phyloP scores from a whole-genome alignment of 768 basidiomycete species.

The Cyclocybe cylindracea region DNA sequence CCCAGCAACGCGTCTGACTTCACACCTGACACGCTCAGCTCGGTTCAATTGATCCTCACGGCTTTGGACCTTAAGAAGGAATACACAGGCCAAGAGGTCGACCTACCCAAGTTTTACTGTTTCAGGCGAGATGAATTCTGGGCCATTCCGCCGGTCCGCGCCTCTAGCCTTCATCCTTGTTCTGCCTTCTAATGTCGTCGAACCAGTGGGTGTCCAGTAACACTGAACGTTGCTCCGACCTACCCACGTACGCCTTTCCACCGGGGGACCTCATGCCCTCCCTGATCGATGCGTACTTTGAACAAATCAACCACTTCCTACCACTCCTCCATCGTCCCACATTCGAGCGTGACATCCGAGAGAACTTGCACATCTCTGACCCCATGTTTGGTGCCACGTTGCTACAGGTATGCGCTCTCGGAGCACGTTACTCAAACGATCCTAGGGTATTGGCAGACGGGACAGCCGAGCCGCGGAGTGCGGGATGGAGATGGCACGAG shows the following conservation, averaged over 20 bases:
- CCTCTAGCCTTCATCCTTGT: background rate
- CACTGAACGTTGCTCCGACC: slow-evolving; percentile 16
- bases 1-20: background rate
- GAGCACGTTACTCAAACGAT: slow-evolving; percentile 60
- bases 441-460: slow-evolving; percentile 56
- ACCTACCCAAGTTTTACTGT: slow-evolving; percentile 22
- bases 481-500: slow-evolving; percentile 67
- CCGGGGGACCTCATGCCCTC: slow-evolving; percentile 49
- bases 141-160: slow-evolving; percentile 42
- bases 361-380: slow-evolving; percentile 52
- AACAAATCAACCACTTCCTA: slow-evolving; percentile 47
- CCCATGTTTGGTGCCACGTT: slow-evolving; percentile 50
- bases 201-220: slow-evolving; percentile 33
- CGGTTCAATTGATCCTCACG: slow-evolving; percentile 51
- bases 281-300: slow-evolving; percentile 70
- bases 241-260: slow-evolving; percentile 45
- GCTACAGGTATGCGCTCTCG: slow-evolving; percentile 68
- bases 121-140: slow-evolving; percentile 50
- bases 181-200: background rate
- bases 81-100: slow-evolving; percentile 38
- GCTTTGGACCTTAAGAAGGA: slow-evolving; percentile 61
- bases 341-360: slow-evolving; percentile 54
- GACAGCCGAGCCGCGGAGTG: slow-evolving; percentile 40
- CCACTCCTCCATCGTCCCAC: slow-evolving; percentile 76
- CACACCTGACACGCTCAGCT: slow-evolving; percentile 30